Conservation (phyloP, 192 early-diverging fungal genomes). For the Backusella circina region DNA sequence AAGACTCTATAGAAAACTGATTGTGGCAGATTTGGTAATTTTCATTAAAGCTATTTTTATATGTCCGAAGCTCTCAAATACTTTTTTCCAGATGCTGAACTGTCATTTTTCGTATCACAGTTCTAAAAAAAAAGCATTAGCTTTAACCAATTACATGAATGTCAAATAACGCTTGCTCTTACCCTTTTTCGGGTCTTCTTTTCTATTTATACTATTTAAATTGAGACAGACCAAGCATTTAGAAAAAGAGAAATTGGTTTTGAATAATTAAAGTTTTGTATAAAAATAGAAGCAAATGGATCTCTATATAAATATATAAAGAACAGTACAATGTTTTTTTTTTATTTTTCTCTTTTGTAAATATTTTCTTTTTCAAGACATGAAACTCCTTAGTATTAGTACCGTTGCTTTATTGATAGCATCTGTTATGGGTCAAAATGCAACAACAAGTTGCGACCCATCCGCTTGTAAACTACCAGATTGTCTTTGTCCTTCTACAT, state of each 20-base stretch:
- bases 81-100: not conserved
- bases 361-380: not conserved
- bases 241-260: not conserved
- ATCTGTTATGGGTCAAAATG: slow-evolving; percentile 3
- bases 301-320: not conserved
- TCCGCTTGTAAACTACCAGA: slow-evolving; percentile 42
- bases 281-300: not conserved
- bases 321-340: not conserved
- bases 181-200: not conserved
- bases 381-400: slow-evolving; percentile 7
- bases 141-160: not conserved
- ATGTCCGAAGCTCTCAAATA: not conserved
- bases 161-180: not conserved
- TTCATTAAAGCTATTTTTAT: not conserved
- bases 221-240: not conserved
- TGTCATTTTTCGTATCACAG: not conserved
- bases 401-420: not conserved
- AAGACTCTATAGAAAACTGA: not conserved
- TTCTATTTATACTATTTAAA: not conserved
- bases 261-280: not conserved
- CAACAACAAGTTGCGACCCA: slow-evolving; percentile 34
- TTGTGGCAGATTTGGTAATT: not conserved
- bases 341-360: not conserved
- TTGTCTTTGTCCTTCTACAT: slow-evolving; percentile 46
- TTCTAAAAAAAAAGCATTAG: not conserved